phyloP scores from a whole-genome alignment of 106 monocot genomes.

The Acorus calamus region DNA sequence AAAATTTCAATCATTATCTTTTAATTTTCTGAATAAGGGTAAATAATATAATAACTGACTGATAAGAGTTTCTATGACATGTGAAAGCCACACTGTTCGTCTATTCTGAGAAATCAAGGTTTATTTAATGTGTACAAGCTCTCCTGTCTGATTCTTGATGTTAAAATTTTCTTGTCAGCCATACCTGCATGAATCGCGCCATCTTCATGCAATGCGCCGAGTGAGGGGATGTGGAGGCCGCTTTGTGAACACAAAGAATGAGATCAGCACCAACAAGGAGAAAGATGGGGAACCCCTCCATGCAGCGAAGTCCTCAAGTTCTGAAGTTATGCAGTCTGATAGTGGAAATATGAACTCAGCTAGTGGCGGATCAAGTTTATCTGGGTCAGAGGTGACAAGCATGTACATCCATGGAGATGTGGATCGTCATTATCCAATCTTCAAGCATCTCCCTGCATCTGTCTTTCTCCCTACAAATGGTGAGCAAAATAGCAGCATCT shows the following conservation, averaged over 20 bases:
- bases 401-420: conserved; percentile 25
- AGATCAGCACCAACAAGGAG: conserved; percentile 7
- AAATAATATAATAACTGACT: no score
- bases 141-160: not conserved
- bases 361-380: conserved; percentile 33
- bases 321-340: conserved; percentile 34
- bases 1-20: no score
- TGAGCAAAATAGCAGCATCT: not conserved
- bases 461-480: not conserved
- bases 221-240: conserved; percentile 25
- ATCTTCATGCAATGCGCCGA: conserved; percentile 20
- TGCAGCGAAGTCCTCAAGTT: conserved; percentile 33
- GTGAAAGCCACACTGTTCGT: no score
- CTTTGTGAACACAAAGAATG: conserved; percentile 16
- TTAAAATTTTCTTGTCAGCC: conserved; percentile 4
- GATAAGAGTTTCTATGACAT: no score
- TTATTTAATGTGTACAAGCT: no score
- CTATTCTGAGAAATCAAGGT: no score
- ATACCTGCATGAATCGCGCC: conserved; percentile 25
- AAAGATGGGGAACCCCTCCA: conserved; percentile 1
- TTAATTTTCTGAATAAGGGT: no score
- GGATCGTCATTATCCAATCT: conserved; percentile 18
- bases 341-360: conserved; percentile 32
- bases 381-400: conserved; percentile 52
- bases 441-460: conserved; percentile 15